Conservation (phyloP, 805 yeast genomes). For the baker's yeast (Saccharomyces cerevisiae) region DNA sequence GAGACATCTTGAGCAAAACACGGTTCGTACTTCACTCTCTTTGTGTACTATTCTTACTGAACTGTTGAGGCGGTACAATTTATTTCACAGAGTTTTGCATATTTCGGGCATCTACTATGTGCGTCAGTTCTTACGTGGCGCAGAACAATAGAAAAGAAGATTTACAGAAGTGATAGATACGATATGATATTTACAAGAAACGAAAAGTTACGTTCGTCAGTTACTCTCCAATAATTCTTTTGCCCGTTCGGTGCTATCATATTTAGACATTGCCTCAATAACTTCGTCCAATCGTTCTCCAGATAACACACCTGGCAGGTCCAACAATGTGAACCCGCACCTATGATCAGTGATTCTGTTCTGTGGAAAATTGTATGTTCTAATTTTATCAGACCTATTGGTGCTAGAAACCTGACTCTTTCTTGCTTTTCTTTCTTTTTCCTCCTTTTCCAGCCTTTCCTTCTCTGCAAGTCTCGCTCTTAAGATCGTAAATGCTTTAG, state of each 20-base stretch:
- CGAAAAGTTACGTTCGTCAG: not conserved
- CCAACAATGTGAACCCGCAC: slow-evolving; percentile 72
- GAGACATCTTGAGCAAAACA: not conserved
- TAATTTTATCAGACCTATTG: slow-evolving; percentile 83
- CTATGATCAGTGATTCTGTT: slow-evolving; percentile 92
- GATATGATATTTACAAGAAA: not conserved
- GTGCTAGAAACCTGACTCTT: slow-evolving; percentile 81
- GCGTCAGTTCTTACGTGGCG: not conserved
- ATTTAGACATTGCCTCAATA: slow-evolving; percentile 42
- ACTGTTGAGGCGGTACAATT: not conserved
- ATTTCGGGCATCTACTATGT: not conserved
- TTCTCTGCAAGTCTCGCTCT: slow-evolving; percentile 78
- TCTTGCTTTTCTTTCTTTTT: slow-evolving; percentile 57
- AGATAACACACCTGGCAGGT: slow-evolving; percentile 55
- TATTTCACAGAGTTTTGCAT: not conserved
- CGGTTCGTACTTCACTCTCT: too few species aligned
- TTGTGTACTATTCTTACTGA: not conserved
- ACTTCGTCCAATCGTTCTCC: slow-evolving; percentile 53
- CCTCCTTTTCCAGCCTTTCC: slow-evolving; percentile 58
- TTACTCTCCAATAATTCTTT: slow-evolving; percentile 28
- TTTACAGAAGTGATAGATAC: not conserved
- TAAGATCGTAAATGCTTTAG: slow-evolving; percentile 77
- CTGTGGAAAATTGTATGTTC: slow-evolving; percentile 91
- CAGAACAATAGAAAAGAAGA: not conserved
- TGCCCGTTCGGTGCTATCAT: slow-evolving; percentile 40